Evolutionary conservation across 1,284 basidiomycete species (phyloP).

Genomic region (Ustilago shanxiensis): DNA sequence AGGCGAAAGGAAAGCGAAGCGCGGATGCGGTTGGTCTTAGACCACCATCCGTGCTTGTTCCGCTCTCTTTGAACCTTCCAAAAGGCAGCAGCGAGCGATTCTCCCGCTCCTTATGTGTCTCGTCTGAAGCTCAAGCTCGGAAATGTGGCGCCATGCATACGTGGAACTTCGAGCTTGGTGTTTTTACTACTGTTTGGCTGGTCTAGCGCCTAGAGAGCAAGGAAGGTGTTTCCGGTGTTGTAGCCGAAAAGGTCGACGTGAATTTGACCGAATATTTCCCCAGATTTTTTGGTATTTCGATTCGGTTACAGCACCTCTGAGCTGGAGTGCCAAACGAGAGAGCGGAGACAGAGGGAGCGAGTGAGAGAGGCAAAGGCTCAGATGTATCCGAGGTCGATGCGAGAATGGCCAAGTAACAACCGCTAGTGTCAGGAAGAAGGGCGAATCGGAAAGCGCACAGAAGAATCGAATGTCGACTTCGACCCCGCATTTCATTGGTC

Average conservation of each 20-base stretch:
- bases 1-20: background rate
- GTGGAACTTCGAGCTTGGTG: background rate
- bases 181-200: background rate
- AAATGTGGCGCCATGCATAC: slow-evolving; percentile 2
- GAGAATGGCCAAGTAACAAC: background rate
- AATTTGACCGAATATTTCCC: slow-evolving; percentile 31
- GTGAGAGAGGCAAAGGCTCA: background rate
- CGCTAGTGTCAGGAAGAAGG: too few relatives aligned
- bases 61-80: background rate
- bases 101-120: too few relatives aligned
- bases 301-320: background rate
- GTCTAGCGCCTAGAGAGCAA: background rate
- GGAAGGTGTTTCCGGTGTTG: background rate
- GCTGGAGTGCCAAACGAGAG: too few relatives aligned
- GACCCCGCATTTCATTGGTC: slow-evolving; percentile 15
- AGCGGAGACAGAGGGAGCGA: too few relatives aligned
- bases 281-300: slow-evolving; percentile 13
- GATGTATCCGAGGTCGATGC: background rate
- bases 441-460: too few relatives aligned
- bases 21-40: background rate
- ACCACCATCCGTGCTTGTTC: background rate
- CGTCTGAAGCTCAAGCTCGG: background rate
- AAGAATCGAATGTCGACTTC: background rate
- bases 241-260: slow-evolving; percentile 3
- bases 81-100: too few relatives aligned